Evolutionary conservation across 352 stramenopile genomes (phyloP).

Genomic region (Pilasporangium apinafurcum): DNA sequence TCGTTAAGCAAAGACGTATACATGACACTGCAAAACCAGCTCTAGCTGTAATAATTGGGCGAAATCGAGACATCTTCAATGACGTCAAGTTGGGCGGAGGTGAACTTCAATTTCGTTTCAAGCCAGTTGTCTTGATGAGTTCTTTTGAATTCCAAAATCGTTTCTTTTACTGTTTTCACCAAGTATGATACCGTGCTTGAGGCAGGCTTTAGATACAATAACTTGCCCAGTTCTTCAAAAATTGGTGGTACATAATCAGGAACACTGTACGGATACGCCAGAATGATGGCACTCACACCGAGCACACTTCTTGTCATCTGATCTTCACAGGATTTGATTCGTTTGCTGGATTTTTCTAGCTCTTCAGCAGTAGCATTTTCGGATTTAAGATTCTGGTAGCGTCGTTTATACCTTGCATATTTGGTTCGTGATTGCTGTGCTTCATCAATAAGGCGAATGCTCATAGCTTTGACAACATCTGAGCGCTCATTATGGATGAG

Average conservation of each 20-base stretch:
- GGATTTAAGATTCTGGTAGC: slow-evolving; percentile 29
- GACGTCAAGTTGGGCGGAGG: slow-evolving; percentile 51
- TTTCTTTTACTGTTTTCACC: slow-evolving; percentile 70
- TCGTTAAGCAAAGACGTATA: neutral
- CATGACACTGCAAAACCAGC: neutral
- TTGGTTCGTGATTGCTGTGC: slow-evolving; percentile 35
- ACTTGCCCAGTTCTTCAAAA: slow-evolving; percentile 66
- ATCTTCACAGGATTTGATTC: slow-evolving; percentile 35
- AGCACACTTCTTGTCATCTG: slow-evolving; percentile 62
- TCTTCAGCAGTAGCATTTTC: slow-evolving; percentile 21
- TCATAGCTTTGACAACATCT: slow-evolving; percentile 25
- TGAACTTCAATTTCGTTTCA: slow-evolving; percentile 62
- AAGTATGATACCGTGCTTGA: slow-evolving; percentile 58
- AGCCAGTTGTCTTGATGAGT: slow-evolving; percentile 83
- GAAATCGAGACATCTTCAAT: slow-evolving; percentile 77
- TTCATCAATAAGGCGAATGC: slow-evolving; percentile 22
- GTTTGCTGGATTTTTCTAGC: slow-evolving; percentile 21
- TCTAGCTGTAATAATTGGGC: slow-evolving; percentile 63
- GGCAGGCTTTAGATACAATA: slow-evolving; percentile 59
- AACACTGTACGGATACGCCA: slow-evolving; percentile 75
- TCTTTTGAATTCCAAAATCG: slow-evolving; percentile 77
- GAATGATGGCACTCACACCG: slow-evolving; percentile 58
- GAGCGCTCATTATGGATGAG: slow-evolving; percentile 53
- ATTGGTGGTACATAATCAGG: slow-evolving; percentile 58
- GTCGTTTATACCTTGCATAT: slow-evolving; percentile 57